These are phyloP conservation scores for Salvia miltiorrhiza DNA, from an alignment of 257 asterid genomes.

Conservation along the genomic window DNA sequence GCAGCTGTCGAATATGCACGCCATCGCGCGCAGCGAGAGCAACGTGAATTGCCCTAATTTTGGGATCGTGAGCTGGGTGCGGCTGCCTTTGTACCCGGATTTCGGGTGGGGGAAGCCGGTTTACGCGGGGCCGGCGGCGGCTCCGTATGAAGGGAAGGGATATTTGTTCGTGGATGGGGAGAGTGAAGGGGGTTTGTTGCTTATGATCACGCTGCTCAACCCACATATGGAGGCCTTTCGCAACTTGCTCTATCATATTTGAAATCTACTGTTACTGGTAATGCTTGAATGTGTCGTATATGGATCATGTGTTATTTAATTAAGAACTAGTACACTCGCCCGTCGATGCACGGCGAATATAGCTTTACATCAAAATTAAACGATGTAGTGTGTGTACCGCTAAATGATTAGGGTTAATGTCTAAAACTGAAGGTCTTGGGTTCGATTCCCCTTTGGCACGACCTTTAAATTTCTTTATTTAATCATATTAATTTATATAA, in stretches of 20 bases:
- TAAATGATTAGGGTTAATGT: too few relatives aligned
- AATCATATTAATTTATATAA: too few relatives aligned
- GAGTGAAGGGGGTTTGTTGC: conserved; percentile 47
- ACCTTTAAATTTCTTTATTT: too few relatives aligned
- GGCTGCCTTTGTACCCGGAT: conserved; percentile 42
- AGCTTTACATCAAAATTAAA: too few relatives aligned
- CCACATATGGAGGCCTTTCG: conserved; percentile 54
- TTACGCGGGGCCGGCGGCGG: conserved; percentile 47
- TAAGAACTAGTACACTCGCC: too few relatives aligned
- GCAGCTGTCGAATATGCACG: conserved; percentile 1
- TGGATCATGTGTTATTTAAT: too few relatives aligned
- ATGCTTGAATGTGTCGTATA: too few relatives aligned
- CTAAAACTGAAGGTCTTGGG: too few relatives aligned
- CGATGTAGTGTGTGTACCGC: too few relatives aligned
- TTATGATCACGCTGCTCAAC: conserved; percentile 39
- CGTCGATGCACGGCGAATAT: too few relatives aligned
- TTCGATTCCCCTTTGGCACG: too few relatives aligned
- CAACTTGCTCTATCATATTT: conserved; percentile 34
- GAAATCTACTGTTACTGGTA: too few relatives aligned
- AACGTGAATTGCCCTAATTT: conserved; percentile 54
- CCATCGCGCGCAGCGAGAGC: conserved; percentile 29
- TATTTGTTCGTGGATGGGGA: conserved; percentile 35
- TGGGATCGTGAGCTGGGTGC: conserved; percentile 54
- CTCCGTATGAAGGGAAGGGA: not conserved
- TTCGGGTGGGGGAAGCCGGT: conserved; percentile 75